phyloP scores from a whole-genome alignment of 2,329 filamentous ascomycete species.

The Aureobasidium sp. region DNA sequence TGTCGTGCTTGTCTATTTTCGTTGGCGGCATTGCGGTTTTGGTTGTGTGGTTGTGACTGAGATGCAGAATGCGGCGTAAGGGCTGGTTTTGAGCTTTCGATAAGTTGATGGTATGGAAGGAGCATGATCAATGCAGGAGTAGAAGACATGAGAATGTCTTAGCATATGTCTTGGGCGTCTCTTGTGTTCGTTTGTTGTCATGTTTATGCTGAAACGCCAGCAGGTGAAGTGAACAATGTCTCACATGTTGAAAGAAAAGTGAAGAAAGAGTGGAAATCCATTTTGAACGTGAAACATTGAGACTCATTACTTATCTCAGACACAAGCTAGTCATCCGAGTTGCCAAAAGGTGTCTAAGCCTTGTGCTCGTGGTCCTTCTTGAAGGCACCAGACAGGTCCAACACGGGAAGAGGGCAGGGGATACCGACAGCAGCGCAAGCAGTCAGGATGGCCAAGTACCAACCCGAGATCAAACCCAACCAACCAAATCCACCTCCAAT shows the following conservation, averaged over 20 bases:
- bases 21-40: neutral
- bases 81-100: too few species aligned
- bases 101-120: neutral
- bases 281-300: neutral
- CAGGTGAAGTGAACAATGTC: neutral
- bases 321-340: neutral
- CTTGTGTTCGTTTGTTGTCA: neutral
- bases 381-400: slow-evolving; percentile 22
- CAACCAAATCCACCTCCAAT: slow-evolving; percentile 26
- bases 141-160: neutral
- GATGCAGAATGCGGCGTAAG: too few species aligned
- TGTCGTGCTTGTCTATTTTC: neutral
- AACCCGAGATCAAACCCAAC: slow-evolving; percentile 22
- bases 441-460: slow-evolving; percentile 23
- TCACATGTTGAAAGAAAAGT: neutral
- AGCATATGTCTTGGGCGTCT: neutral
- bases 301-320: neutral
- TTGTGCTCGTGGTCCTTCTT: neutral
- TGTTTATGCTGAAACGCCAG: neutral
- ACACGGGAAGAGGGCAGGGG: slow-evolving; percentile 22
- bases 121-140: neutral
- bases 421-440: slow-evolving; percentile 23
- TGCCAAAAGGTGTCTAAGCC: neutral
- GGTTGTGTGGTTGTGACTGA: too few species aligned
- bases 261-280: neutral